Evolutionary conservation across 768 basidiomycete species (phyloP).

Genomic region (Tulasnella sp.): DNA sequence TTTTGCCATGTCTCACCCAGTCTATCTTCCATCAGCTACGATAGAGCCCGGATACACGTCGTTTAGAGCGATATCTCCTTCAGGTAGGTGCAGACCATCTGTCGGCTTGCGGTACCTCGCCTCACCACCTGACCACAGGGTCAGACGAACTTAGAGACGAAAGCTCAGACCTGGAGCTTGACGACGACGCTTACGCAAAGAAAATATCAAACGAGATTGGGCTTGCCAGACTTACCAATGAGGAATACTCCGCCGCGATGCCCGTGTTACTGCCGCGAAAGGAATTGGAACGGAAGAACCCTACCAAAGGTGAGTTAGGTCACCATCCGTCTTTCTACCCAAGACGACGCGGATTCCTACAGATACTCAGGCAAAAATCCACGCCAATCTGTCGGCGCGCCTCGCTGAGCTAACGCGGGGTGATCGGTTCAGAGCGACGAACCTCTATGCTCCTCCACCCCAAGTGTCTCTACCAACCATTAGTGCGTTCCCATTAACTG

Average conservation of each 20-base stretch:
- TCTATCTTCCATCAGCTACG: conserved; percentile 9
- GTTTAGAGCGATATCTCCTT: background rate
- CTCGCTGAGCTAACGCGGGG: background rate
- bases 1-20: conserved; percentile 2
- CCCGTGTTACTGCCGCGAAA: background rate
- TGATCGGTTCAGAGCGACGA: conserved; percentile 11
- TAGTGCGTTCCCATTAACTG: background rate
- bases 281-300: background rate
- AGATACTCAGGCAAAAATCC: background rate
- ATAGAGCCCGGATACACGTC: conserved; percentile 13
- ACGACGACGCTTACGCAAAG: conserved; percentile 4
- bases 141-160: conserved; percentile 4
- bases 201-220: conserved; percentile 15
- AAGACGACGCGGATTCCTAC: background rate
- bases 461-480: conserved; percentile 1
- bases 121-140: background rate
- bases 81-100: background rate
- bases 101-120: background rate
- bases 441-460: conserved; percentile 2
- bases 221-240: conserved; percentile 1
- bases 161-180: conserved; percentile 14
- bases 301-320: background rate
- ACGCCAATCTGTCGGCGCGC: background rate
- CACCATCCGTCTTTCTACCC: background rate
- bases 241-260: background rate